Evolutionary conservation across 73 alveolate species (phyloP).

Genomic region (Diophrys sp.): DNA sequence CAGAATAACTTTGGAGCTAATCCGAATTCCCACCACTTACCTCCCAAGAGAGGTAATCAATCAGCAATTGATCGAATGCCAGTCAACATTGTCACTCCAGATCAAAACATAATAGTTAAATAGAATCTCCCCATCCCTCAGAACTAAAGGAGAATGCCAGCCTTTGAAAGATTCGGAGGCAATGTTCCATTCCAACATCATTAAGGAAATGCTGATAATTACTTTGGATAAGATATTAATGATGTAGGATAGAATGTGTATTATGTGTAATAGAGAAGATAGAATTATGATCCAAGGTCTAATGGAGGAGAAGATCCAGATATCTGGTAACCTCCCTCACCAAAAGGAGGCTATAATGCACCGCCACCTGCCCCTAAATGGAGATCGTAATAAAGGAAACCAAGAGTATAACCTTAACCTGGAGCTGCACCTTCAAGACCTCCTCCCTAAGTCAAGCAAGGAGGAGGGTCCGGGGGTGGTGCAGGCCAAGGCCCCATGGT

Average conservation of each 20-base stretch:
- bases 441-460: not conserved
- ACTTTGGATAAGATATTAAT: not conserved
- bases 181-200: not conserved
- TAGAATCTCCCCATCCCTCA: not conserved
- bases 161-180: not conserved
- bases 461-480: slow-evolving; percentile 19
- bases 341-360: not conserved
- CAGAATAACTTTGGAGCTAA: not conserved
- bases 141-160: not conserved
- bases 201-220: not conserved
- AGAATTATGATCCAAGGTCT: not conserved
- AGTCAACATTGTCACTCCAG: not conserved
- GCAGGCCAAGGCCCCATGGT: slow-evolving; percentile 11
- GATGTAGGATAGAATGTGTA: not conserved
- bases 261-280: not conserved
- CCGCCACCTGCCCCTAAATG: not conserved
- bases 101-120: too few species aligned
- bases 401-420: not conserved
- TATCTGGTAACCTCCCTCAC: slow-evolving; percentile 10
- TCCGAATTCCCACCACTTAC: not conserved
- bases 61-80: not conserved
- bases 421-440: not conserved
- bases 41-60: not conserved
- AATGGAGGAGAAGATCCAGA: slow-evolving; percentile 5
- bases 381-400: slow-evolving; percentile 9